Evolutionary conservation across 371 early-diverging fungal genomes (phyloP).

Genomic region (Rhizopus delemar): DNA sequence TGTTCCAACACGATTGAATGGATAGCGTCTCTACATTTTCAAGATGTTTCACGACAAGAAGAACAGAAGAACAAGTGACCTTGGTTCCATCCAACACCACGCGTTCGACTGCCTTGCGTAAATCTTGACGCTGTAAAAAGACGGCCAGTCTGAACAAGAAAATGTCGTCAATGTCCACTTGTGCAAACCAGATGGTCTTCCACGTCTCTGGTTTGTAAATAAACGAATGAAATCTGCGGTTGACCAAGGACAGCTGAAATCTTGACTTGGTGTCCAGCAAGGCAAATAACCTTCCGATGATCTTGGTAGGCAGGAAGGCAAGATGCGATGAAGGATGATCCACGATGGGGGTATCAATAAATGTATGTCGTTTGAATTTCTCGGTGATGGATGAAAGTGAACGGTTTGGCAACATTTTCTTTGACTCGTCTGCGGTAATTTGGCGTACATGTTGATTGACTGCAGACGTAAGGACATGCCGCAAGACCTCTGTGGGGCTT

Average conservation of each 20-base stretch:
- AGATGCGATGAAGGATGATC: constrained; percentile 1
- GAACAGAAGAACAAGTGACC: constrained; percentile 11
- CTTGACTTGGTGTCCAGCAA: constrained; percentile 30
- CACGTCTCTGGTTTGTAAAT: constrained; percentile 25
- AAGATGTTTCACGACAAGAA: constrained; percentile 17
- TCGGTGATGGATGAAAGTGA: constrained; percentile 31
- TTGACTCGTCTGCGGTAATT: constrained; percentile 25
- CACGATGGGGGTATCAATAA: background rate
- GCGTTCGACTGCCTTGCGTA: constrained; percentile 11
- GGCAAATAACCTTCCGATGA: constrained; percentile 4
- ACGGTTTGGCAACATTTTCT: constrained; percentile 23
- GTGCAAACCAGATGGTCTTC: constrained; percentile 19
- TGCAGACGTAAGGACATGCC: constrained; percentile 1
- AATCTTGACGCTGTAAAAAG: constrained; percentile 10
- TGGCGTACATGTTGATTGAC: constrained; percentile 18
- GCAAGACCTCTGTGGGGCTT: background rate
- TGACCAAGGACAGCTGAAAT: constrained; percentile 17
- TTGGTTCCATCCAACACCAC: constrained; percentile 10
- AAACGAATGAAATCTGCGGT: constrained; percentile 11
- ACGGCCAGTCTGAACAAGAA: constrained; percentile 14
- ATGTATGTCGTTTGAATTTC: constrained; percentile 21
- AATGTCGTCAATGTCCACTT: constrained; percentile 13
- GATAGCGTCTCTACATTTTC: constrained; percentile 20
- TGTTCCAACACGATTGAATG: constrained; percentile 21
- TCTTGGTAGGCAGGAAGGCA: constrained; percentile 11